A percentile compares a stretch with the other conserved stretches of the same genome.
These are phyloP conservation scores for Hymenoscyphus salicellus DNA, from an alignment of 2,329 filamentous ascomycete genomes.

Conservation along the genomic window DNA sequence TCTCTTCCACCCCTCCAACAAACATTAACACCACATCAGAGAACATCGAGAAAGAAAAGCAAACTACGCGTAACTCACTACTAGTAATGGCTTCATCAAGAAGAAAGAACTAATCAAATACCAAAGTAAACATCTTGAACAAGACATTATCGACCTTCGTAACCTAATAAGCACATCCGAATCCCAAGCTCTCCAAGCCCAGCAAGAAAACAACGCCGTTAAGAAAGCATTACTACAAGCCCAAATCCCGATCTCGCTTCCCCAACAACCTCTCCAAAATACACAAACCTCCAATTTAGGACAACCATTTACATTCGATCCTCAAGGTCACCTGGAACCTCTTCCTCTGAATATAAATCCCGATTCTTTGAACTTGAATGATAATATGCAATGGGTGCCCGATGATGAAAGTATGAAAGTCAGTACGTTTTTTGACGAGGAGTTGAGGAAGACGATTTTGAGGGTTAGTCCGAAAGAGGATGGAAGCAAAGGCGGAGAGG, in stretches of 20 bases:
- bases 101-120: neutral
- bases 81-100: neutral
- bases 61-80: conserved; percentile 21
- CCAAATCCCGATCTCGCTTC: conserved; percentile 14
- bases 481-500: neutral
- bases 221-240: conserved; percentile 17
- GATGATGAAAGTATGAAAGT: conserved; percentile 16
- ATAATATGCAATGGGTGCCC: conserved; percentile 1
- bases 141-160: conserved; percentile 30
- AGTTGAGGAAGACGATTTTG: conserved; percentile 21
- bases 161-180: conserved; percentile 28
- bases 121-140: conserved; percentile 28
- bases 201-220: conserved; percentile 29
- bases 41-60: conserved; percentile 34
- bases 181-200: conserved; percentile 18
- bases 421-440: conserved; percentile 23
- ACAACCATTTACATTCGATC: neutral
- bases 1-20: neutral
- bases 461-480: conserved; percentile 17
- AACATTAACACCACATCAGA: conserved; percentile 16
- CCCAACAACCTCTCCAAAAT: neutral
- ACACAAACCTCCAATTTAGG: neutral
- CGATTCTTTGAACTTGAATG: neutral
- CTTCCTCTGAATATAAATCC: neutral
- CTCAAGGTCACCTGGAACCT: neutral